Evolutionary conservation across 345 rosid species (phyloP), one percentile per base, ranked within the genome.

Genomic region (Clarkia xantiana): DNA sequence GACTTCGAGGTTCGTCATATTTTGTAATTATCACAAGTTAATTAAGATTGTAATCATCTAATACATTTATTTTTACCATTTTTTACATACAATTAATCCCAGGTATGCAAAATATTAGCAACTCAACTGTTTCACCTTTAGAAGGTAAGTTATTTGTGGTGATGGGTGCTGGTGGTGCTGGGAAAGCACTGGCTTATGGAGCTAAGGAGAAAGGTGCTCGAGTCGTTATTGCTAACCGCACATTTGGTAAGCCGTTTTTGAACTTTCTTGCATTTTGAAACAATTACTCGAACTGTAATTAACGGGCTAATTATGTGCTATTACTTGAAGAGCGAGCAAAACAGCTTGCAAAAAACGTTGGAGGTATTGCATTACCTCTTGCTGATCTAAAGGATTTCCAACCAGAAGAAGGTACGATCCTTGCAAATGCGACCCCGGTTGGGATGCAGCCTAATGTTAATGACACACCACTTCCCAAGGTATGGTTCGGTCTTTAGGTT

Each of bases 131-230:
- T 49, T 81, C 83, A 25, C 85, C 85, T 47, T 76, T 91, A 57
- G 70, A 82, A 10, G 89, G 88, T 52, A 91, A 83, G 71, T 55
- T 81, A 55, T 81, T 91, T 56, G 89, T 83, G 44, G 89, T 86
- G 68, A 76, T 90, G 62, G 96, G 98, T 66, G 86, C 96, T 45
- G 96, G 98, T 44, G 94, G 96, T 60, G 89, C 96, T 54, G 93
- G 96, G 53, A 86, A 81, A 79, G 94, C 96, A 25, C 89, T 91
- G 61, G 96, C 86, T 61, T 91, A 73, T 58, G 96, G 96, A 60
- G 98, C 98, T 59, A 86, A 81, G 62, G 81, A 72, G 49, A 91
- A 91, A 51, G 96, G 96, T 15, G 96, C 93, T 0, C 77, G 75
- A 59, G 79, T 86, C 42, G 79, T 78, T 42, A 83, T 86, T 66